Conservation (phyloP, 2,329 filamentous ascomycete species). For the Dothistroma pini region DNA sequence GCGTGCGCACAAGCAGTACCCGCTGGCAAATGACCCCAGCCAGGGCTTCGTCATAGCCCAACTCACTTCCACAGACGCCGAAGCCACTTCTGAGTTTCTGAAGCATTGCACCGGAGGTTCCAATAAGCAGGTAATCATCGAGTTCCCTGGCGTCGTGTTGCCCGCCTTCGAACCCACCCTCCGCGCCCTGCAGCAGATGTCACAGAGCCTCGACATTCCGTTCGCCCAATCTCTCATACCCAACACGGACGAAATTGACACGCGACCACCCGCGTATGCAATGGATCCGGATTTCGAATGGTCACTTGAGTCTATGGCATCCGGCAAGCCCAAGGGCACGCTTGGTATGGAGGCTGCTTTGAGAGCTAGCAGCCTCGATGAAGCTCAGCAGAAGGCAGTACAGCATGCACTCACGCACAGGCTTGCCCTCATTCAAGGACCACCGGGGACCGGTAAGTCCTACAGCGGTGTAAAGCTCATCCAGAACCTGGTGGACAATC, state of each 20-base stretch:
- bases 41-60: conserved; percentile 15
- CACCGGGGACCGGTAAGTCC: conserved; percentile 73
- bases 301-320: too few species aligned
- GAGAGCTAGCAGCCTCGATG: too few species aligned
- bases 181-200: conserved; percentile 54
- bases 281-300: too few species aligned
- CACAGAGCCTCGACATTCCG: conserved; percentile 25
- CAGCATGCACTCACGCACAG: conserved; percentile 49
- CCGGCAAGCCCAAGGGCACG: too few species aligned
- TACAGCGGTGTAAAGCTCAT: conserved; percentile 65
- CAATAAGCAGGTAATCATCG: conserved; percentile 44
- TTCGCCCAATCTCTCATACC: conserved; percentile 34
- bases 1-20: conserved; percentile 5
- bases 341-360: too few species aligned
- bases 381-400: too few species aligned
- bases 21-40: conserved; percentile 5
- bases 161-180: conserved; percentile 58
- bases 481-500: conserved; percentile 52
- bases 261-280: conserved; percentile 23
- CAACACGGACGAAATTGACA: conserved; percentile 18
- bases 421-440: conserved; percentile 66
- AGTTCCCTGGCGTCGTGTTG: conserved; percentile 60
- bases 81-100: background rate
- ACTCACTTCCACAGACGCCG: conserved; percentile 3
- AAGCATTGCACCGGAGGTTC: background rate